phyloP scores from a whole-genome alignment of 176 grass and related monocot genomes.

The Juncus effusus region DNA sequence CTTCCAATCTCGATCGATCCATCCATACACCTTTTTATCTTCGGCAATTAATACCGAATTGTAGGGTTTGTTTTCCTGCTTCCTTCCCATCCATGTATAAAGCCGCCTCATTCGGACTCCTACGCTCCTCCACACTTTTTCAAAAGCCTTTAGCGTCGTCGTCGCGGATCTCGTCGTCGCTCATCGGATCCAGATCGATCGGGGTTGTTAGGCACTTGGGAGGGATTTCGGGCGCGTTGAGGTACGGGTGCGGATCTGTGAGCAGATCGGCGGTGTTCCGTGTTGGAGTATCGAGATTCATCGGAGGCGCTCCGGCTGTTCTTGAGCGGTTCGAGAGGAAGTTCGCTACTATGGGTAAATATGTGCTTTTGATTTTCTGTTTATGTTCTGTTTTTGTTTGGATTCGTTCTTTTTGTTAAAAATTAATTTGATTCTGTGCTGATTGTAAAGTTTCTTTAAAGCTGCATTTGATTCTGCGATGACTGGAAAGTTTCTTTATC shows the following conservation, averaged over 20 bases:
- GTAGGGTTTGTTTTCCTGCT: slow-evolving; percentile 8
- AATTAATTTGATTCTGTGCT: neutral
- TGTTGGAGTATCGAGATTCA: slow-evolving; percentile 24
- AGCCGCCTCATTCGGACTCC: slow-evolving; percentile 43
- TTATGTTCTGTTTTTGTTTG: neutral
- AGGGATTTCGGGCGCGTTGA: slow-evolving; percentile 17
- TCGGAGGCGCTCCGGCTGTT: slow-evolving; percentile 35
- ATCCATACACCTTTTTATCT: slow-evolving; percentile 8
- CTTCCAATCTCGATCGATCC: neutral
- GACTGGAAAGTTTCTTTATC: too few relatives aligned
- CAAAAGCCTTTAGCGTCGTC: neutral
- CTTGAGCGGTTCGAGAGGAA: slow-evolving; percentile 53
- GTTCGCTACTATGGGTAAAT: slow-evolving; percentile 65
- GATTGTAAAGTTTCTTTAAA: too few relatives aligned
- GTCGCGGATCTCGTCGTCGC: slow-evolving; percentile 25
- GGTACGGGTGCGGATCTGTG: slow-evolving; percentile 5
- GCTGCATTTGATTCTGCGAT: too few relatives aligned
- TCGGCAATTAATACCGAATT: neutral
- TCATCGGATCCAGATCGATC: slow-evolving; percentile 20
- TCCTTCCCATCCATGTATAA: slow-evolving; percentile 55
- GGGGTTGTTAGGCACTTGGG: slow-evolving; percentile 26
- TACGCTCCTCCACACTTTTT: slow-evolving; percentile 28
- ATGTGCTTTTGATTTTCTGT: neutral
- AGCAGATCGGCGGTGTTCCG: neutral
- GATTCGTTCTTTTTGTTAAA: too few relatives aligned